A percentile compares a stretch with the other conserved stretches of the same genome.
Conservation (phyloP, 208 protist species). For the Wallacemonas rigidus region DNA sequence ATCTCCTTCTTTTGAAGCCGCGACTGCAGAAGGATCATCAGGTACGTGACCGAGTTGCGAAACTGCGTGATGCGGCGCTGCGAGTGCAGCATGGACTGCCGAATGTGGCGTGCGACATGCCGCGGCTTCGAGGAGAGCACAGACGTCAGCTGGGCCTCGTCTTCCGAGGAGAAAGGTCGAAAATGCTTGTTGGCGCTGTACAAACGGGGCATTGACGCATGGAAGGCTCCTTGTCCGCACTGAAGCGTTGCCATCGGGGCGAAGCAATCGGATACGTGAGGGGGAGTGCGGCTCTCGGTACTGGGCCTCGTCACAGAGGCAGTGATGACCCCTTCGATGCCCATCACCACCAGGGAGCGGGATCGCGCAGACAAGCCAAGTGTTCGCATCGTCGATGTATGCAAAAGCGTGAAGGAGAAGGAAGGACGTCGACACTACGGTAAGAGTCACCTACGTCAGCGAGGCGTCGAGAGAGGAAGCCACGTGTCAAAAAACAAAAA, state of each 20-base stretch:
- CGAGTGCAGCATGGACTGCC: constrained; percentile 82
- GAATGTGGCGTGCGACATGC: constrained; percentile 82
- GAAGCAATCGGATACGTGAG: not conserved
- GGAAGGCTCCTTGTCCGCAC: not conserved
- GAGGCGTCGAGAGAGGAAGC: too few relatives aligned
- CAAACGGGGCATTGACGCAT: not conserved
- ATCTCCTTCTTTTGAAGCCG: constrained; percentile 80
- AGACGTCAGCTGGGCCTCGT: constrained; percentile 72
- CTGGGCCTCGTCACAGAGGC: too few relatives aligned
- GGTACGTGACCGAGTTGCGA: constrained; percentile 89
- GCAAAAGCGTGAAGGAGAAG: too few relatives aligned
- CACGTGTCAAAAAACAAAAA: too few relatives aligned
- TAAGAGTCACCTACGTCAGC: too few relatives aligned
- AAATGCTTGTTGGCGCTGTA: constrained; percentile 32
- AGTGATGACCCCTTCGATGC: too few relatives aligned
- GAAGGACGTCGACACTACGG: too few relatives aligned
- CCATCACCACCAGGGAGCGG: too few relatives aligned
- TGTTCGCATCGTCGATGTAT: too few relatives aligned
- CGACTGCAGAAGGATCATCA: constrained; percentile 90
- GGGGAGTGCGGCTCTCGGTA: not conserved
- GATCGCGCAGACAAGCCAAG: too few relatives aligned
- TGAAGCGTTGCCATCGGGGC: too few relatives aligned
- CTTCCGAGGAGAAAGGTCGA: constrained; percentile 79
- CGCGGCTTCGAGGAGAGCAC: constrained; percentile 82
- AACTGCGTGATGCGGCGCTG: constrained; percentile 79